A percentile compares a stretch with the other conserved stretches of the same genome.
Conservation (phyloP, 805 yeast genomes). For the Saccharomycopsis olivae region DNA sequence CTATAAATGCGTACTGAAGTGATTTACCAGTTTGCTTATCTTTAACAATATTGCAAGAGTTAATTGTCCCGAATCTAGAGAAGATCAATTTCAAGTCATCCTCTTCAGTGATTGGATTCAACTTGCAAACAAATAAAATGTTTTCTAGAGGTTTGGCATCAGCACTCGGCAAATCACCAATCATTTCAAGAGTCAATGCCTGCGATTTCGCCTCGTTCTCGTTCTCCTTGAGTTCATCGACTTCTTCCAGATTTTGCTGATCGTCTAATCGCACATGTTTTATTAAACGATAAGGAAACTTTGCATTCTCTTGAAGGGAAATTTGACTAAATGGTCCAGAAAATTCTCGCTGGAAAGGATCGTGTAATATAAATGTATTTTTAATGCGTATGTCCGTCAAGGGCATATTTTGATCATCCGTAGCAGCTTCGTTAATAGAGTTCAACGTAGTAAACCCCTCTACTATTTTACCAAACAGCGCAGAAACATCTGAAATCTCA, state of each 20-base stretch:
- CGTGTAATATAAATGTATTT: slow-evolving; percentile 39
- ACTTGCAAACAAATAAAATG: slow-evolving; percentile 50
- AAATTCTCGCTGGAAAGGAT: too few species aligned
- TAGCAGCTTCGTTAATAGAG: slow-evolving; percentile 29
- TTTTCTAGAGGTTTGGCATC: slow-evolving; percentile 50
- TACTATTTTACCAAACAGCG: slow-evolving; percentile 39
- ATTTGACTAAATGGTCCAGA: slow-evolving; percentile 23
- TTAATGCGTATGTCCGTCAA: slow-evolving; percentile 41
- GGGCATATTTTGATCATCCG: slow-evolving; percentile 33
- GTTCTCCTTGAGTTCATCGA: slow-evolving; percentile 1
- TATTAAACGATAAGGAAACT: slow-evolving; percentile 28
- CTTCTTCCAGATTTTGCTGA: not conserved
- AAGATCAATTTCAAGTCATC: slow-evolving; percentile 48
- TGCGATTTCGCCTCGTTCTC: slow-evolving; percentile 36
- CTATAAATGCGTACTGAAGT: slow-evolving; percentile 55
- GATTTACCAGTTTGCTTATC: slow-evolving; percentile 40
- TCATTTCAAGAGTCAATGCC: slow-evolving; percentile 50
- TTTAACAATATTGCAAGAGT: slow-evolving; percentile 39
- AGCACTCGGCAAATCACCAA: slow-evolving; percentile 54
- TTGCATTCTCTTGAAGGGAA: slow-evolving; percentile 25
- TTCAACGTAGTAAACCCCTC: slow-evolving; percentile 42
- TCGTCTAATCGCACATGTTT: slow-evolving; percentile 22
- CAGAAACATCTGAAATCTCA: slow-evolving; percentile 21
- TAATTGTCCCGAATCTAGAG: slow-evolving; percentile 48
- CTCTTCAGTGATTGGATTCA: slow-evolving; percentile 51